Evolutionary conservation across 805 yeast genomes (phyloP).

Genomic region (Komagataella mondaviorum): DNA sequence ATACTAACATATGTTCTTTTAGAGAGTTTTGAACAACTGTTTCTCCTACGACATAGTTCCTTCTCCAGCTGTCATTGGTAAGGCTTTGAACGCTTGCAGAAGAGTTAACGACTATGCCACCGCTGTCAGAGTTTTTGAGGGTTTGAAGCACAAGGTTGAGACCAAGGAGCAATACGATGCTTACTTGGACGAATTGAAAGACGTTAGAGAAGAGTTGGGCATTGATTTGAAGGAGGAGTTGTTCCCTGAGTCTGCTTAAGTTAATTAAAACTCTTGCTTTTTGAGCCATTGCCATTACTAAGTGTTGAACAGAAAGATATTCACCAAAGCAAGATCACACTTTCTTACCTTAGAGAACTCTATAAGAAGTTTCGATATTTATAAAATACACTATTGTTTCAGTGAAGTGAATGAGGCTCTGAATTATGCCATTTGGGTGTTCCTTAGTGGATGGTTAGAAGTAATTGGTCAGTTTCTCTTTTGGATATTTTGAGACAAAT

Average conservation of each 20-base stretch:
- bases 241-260: conserved; percentile 26
- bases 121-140: conserved; percentile 97
- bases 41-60: conserved; percentile 98
- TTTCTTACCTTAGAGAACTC: neutral
- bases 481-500: no score
- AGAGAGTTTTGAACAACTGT: conserved; percentile 93
- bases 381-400: neutral
- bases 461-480: no score
- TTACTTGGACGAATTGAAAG: conserved; percentile 89
- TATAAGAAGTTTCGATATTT: neutral
- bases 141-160: conserved; percentile 91
- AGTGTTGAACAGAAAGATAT: neutral
- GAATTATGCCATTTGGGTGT: no score
- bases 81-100: conserved; percentile 95
- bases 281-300: neutral
- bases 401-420: neutral
- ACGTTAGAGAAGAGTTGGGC: conserved; percentile 83
- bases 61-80: conserved; percentile 90
- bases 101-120: conserved; percentile 98
- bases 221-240: conserved; percentile 87
- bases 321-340: neutral
- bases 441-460: no score
- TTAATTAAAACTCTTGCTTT: neutral
- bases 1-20: neutral
- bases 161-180: conserved; percentile 89